Percentiles rank a stretch among this genome's conserved stretches.
These are phyloP conservation scores for Thermoascus crustaceus DNA, from an alignment of 2,329 filamentous ascomycete genomes.

Conservation along the genomic window DNA sequence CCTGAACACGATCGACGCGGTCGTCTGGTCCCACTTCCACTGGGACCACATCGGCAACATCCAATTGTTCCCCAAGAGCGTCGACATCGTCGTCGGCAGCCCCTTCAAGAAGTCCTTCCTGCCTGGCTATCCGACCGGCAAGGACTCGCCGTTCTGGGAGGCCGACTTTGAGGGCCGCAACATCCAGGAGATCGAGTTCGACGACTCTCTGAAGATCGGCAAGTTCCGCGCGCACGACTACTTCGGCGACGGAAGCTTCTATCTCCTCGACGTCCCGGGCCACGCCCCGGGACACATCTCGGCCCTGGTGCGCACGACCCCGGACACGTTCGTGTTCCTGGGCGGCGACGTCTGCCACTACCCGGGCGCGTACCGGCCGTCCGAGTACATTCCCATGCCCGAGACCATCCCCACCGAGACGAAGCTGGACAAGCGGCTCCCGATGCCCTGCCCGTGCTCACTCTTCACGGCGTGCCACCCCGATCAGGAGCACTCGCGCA, in stretches of 20 bases:
- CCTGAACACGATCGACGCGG: constrained; percentile 25
- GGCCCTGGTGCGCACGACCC: constrained; percentile 14
- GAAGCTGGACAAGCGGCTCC: constrained; percentile 10
- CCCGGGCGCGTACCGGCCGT: constrained; percentile 31
- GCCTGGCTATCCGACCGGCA: constrained; percentile 38
- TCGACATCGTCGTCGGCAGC: constrained; percentile 41
- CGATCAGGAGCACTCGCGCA: constrained; percentile 12
- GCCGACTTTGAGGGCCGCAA: constrained; percentile 27
- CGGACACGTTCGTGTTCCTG: constrained; percentile 34
- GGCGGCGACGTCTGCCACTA: constrained; percentile 39
- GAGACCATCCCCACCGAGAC: constrained; percentile 12
- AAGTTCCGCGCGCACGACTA: constrained; percentile 38
- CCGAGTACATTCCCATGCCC: constrained; percentile 27
- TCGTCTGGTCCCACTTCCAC: constrained; percentile 41
- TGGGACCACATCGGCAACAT: constrained; percentile 45
- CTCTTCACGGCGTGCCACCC: constrained; percentile 18
- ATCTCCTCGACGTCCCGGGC: constrained; percentile 40
- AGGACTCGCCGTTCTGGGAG: constrained; percentile 28
- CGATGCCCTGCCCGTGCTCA: constrained; percentile 15
- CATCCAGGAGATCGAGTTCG: constrained; percentile 15
- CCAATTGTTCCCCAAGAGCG: constrained; percentile 33
- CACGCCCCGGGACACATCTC: constrained; percentile 17
- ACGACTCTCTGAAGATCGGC: constrained; percentile 22
- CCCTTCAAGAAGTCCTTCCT: constrained; percentile 40
- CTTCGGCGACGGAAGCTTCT: constrained; percentile 50